Base-by-base conservation (phyloP, 2,329 filamentous ascomycete species). In the Ophiostoma sp. region DNA sequence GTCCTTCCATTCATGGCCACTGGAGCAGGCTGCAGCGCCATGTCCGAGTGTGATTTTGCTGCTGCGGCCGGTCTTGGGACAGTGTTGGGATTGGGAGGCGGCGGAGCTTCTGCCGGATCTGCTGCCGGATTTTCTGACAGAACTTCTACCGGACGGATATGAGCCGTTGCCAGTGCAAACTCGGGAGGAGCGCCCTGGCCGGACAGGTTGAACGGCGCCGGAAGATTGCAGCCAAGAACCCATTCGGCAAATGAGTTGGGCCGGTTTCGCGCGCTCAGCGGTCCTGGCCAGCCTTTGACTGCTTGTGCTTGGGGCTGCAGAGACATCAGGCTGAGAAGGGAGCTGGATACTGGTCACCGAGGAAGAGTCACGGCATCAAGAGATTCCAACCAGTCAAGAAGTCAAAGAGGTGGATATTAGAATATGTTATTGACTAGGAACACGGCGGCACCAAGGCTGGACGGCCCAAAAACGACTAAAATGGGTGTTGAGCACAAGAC, bases 171-270 rank as follows among this genome's bases (percentile, higher is more conserved):
- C 20, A 36, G 2, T 5, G 31, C 60, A 36, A 64, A 36, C 15
- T 36, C 31, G 15, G 60, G 60, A n/a, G 60, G 4, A 13, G 17
- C 33, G 8, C 60, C 60, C 20, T 64, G 60, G 33, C 60, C 60
- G 8, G 60, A 33, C 31, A 36, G 33, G 31, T 23, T 64, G 31
- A 64, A 36, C 20, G 60, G 60, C 8, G 17, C 15, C 8, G 60
- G 60, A 20, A 64, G 60, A 33, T 64, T 64, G 60, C 31, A n/a
- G 31, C 60, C 60, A 7, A 64, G 11, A 17, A 64, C 33, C 60
- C 60, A 64, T 36, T 64, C 60, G 17, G 60, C 60, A 17, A 64
- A 17, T 0, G 60, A 64, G 33, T 64, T 64, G 17, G 60, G 60
- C 2, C 60, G 60, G 8, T 64, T 64, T 1, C 33, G 31, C 33